These are phyloP conservation scores for Capniomyces stellatus DNA, from an alignment of 371 early-diverging fungal species.

Conservation along the genomic window DNA sequence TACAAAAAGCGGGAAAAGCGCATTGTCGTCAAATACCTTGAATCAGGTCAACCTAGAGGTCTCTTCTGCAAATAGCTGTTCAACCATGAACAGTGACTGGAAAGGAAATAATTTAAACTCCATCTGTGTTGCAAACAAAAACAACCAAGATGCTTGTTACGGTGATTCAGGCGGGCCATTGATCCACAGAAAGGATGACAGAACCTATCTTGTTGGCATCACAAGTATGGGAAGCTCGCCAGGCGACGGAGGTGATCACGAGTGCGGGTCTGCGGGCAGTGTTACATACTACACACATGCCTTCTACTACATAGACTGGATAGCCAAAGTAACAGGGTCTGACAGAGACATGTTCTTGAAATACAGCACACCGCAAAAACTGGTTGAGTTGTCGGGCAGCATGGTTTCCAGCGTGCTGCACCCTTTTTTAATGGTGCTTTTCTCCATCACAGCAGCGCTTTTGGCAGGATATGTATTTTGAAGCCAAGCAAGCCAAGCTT, in stretches of 20 bases:
- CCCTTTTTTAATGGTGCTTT: no score
- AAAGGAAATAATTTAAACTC: background rate
- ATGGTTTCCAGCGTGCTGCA: no score
- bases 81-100: background rate
- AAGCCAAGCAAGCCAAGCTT: no score
- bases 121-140: background rate
- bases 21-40: background rate
- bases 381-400: no score
- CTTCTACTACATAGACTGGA: background rate
- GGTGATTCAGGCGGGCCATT: constrained; percentile 31
- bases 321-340: no score
- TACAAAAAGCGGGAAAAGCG: background rate
- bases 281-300: background rate
- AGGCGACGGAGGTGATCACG: background rate
- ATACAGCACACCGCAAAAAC: no score
- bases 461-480: no score
- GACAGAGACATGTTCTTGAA: no score
- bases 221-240: background rate
- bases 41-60: background rate
- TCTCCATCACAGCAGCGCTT: no score
- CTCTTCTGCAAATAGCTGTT: background rate
- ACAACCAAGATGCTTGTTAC: constrained; percentile 23
- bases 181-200: constrained; percentile 8
- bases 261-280: background rate
- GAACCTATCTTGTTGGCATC: background rate